Percentiles rank a stretch among this genome's conserved stretches.
Evolutionary conservation across 495 filamentous ascomycete genomes (phyloP).

Genomic region (Acidiella bohemica): DNA sequence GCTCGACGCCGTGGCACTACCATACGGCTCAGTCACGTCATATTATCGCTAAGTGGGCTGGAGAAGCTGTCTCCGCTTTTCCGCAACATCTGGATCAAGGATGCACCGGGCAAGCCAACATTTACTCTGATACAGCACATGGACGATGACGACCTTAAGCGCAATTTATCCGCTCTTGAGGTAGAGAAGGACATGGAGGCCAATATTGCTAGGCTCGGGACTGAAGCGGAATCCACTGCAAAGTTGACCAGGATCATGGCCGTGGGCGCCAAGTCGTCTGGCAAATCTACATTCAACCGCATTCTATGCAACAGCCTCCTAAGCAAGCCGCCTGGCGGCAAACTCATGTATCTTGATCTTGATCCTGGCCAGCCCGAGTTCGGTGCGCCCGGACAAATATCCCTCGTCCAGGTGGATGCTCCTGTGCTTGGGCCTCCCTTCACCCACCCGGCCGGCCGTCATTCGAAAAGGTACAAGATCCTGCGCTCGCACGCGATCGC

Average conservation of each 20-base stretch:
- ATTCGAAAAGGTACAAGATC: slow-evolving; percentile 29
- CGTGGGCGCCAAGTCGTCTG: slow-evolving; percentile 62
- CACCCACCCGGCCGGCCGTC: slow-evolving; percentile 44
- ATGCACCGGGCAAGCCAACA: slow-evolving; percentile 18
- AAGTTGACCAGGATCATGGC: slow-evolving; percentile 9
- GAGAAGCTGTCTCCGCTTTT: slow-evolving; percentile 54
- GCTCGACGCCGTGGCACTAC: slow-evolving; percentile 37
- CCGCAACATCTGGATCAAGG: slow-evolving; percentile 55
- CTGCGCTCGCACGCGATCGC: slow-evolving; percentile 62
- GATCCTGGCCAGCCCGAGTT: slow-evolving; percentile 81
- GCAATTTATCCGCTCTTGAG: slow-evolving; percentile 10
- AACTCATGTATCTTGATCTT: slow-evolving; percentile 59
- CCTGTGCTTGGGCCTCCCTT: slow-evolving; percentile 65
- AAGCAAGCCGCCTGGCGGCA: slow-evolving; percentile 26
- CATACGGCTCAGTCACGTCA: slow-evolving; percentile 41
- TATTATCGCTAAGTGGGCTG: slow-evolving; percentile 43
- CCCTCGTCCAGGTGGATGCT: slow-evolving; percentile 48
- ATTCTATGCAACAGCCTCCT: slow-evolving; percentile 65
- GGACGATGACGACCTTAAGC: slow-evolving; percentile 9
- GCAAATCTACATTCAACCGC: slow-evolving; percentile 75
- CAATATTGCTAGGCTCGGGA: not conserved
- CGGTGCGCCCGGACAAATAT: slow-evolving; percentile 60
- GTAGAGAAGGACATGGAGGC: slow-evolving; percentile 3
- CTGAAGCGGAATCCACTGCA: not conserved
- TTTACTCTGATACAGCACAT: slow-evolving; percentile 1